Evolutionary conservation across 768 basidiomycete species (phyloP), one percentile per base, ranked within the genome.

Genomic region (Tricholoma terreum): DNA sequence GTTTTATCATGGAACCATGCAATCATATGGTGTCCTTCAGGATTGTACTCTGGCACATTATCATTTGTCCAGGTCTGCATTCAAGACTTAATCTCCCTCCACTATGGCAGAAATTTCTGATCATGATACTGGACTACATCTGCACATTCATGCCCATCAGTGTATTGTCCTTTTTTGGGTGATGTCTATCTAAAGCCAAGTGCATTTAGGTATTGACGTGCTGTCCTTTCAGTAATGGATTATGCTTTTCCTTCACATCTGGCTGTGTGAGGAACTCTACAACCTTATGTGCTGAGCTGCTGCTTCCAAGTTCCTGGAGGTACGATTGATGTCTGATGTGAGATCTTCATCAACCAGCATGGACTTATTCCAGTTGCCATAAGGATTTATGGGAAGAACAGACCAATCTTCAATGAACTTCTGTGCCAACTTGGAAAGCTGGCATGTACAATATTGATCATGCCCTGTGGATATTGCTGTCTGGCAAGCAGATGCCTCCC

Each of bases 261-360:
- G 17, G 7, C 9, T 50, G 50, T 1, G 19, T 34, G 5, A 74
- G 36, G 52, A 59, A 74, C 3, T 69, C 56, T 1, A 64, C 61
- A 4, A 71, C 7, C 36, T 69, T 58, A 34, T 65, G 19, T 51
- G 67, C 58, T 30, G 66, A 22, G 6, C 68, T 65, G 21, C 63
- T 57, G 21, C 66, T 63, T n/a, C 68, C 69, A 49, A 69, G 30
- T 7, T 56, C 56, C 55, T 65, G 65, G 0, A 72, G 63, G 52
- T 65, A 61, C 1, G 30, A 12, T 58, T 59, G 35, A 75, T 60
- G 17, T 72, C 67, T 3, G 58, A 21, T 17, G 38, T 14, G 0
- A 76, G 40, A 52, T 74, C 71, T 54, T 71, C 70, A 46, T 74
- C 63, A 2, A 65, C 66, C 2, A 74, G 58, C 42, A 64, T 54